These are phyloP conservation scores for Talaromyces albobiverticillius DNA, from an alignment of 2,329 filamentous ascomycete genomes.

Conservation along the genomic window DNA sequence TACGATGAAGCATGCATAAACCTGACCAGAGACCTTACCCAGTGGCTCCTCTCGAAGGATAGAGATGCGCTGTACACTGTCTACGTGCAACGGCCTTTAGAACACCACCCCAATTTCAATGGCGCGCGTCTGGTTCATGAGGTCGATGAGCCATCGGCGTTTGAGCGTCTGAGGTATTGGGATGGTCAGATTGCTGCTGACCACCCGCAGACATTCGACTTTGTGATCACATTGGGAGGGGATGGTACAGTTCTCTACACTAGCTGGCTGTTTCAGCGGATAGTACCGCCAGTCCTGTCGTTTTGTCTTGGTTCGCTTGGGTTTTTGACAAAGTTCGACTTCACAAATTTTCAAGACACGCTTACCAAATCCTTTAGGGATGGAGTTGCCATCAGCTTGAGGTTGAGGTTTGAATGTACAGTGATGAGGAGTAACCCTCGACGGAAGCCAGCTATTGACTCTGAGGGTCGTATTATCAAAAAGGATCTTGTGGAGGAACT, in stretches of 20 bases:
- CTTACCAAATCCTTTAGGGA: slow-evolving; percentile 71
- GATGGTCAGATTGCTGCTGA: slow-evolving; percentile 71
- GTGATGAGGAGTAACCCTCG: slow-evolving; percentile 67
- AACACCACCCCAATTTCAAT: slow-evolving; percentile 71
- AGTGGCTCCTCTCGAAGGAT: slow-evolving; percentile 76
- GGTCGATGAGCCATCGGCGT: slow-evolving; percentile 45
- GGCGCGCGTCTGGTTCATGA: slow-evolving; percentile 65
- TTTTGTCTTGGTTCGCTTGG: slow-evolving; percentile 90
- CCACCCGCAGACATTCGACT: slow-evolving; percentile 85
- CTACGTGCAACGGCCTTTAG: slow-evolving; percentile 74
- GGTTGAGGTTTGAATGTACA: slow-evolving; percentile 87
- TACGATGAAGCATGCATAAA: slow-evolving; percentile 77
- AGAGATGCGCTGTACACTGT: slow-evolving; percentile 69
- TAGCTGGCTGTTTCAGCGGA: slow-evolving; percentile 93
- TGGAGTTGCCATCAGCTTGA: slow-evolving; percentile 82
- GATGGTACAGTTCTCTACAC: slow-evolving; percentile 97
- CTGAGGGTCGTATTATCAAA: slow-evolving; percentile 21
- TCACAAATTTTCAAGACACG: slow-evolving; percentile 67
- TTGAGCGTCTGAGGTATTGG: slow-evolving; percentile 74
- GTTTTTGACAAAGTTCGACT: slow-evolving; percentile 96
- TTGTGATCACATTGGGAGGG: slow-evolving; percentile 85
- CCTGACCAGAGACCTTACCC: slow-evolving; percentile 71
- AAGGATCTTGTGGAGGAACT: slow-evolving; percentile 85
- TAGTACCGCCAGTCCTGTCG: slow-evolving; percentile 88
- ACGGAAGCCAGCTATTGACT: slow-evolving; percentile 23